A percentile compares a stretch with the other conserved stretches of the same genome.
phyloP scores from a whole-genome alignment of 768 basidiomycete genomes.

The Leccinum sublutescens region DNA sequence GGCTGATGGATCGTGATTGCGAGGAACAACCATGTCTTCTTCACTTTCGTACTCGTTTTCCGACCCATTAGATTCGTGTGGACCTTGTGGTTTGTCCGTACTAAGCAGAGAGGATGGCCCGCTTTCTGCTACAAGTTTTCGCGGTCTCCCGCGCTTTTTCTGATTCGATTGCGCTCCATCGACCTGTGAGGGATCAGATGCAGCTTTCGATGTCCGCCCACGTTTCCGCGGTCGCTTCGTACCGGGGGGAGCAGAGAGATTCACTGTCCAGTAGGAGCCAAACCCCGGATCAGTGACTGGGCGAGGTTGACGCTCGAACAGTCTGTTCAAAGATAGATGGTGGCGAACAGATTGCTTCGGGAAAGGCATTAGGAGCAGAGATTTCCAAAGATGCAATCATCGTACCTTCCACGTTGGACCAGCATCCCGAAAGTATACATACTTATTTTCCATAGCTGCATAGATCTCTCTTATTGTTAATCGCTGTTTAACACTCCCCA shows the following conservation, averaged over 20 bases:
- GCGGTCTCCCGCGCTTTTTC: constrained; percentile 44
- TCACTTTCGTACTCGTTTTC: constrained; percentile 65
- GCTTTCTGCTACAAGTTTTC: constrained; percentile 26
- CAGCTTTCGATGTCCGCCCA: constrained; percentile 57
- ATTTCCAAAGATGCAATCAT: background rate
- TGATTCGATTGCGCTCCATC: constrained; percentile 13
- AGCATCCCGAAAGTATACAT: constrained; percentile 75
- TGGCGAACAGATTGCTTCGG: constrained; percentile 83
- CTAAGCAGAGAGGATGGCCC: constrained; percentile 19
- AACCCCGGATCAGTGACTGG: constrained; percentile 85
- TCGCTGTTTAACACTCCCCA: constrained; percentile 71
- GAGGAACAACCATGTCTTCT: constrained; percentile 53
- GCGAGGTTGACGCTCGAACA: constrained; percentile 79
- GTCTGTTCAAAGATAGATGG: constrained; percentile 76
- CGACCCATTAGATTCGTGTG: constrained; percentile 42
- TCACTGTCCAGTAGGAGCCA: constrained; percentile 91
- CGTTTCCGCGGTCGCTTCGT: constrained; percentile 84
- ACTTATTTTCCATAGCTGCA: constrained; percentile 83
- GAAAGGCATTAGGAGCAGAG: constrained; percentile 7
- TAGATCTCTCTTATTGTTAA: constrained; percentile 85
- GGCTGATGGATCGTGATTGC: constrained; percentile 42
- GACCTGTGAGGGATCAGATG: constrained; percentile 13
- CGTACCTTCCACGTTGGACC: constrained; percentile 84
- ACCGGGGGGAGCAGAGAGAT: constrained; percentile 78
- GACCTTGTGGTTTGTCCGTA: constrained; percentile 39